Percentiles rank a stretch among this genome's conserved stretches.
Conservation (phyloP, 148 eudicot species). For the Fagopyrum esculentum region DNA sequence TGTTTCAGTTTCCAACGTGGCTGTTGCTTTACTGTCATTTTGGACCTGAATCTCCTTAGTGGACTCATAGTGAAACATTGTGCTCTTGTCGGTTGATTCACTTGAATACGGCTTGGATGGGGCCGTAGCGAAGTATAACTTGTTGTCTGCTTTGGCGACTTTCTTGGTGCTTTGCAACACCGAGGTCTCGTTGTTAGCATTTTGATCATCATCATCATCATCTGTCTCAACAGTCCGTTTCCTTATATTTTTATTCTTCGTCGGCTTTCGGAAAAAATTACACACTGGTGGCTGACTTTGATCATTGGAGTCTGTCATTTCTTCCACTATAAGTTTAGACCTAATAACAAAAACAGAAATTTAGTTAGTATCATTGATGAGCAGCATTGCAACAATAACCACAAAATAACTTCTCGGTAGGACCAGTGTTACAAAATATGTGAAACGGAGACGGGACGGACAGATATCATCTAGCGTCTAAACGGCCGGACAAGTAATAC, state of each 20-base stretch:
- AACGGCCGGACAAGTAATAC: too few species aligned
- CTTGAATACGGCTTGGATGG: constrained; percentile 26
- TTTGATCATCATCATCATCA: constrained; percentile 43
- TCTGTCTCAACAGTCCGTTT: constrained; percentile 44
- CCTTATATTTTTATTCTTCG: constrained; percentile 68
- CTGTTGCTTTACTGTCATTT: constrained; percentile 85
- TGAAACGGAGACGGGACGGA: too few species aligned
- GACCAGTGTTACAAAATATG: neutral
- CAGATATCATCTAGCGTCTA: too few species aligned
- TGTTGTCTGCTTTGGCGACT: constrained; percentile 37
- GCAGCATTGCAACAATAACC: too few species aligned
- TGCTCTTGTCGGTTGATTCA: constrained; percentile 29
- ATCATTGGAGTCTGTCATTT: constrained; percentile 9
- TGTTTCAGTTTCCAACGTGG: constrained; percentile 87
- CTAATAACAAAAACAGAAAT: neutral
- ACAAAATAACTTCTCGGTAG: neutral
- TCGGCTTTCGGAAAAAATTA: constrained; percentile 72
- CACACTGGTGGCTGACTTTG: constrained; percentile 36
- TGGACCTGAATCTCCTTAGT: constrained; percentile 74
- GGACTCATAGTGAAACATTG: constrained; percentile 66
- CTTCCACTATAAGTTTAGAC: neutral
- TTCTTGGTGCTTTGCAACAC: constrained; percentile 37
- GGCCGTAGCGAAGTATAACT: constrained; percentile 57
- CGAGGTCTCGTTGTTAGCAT: constrained; percentile 27
- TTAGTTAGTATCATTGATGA: too few species aligned